Evolutionary conservation across 106 monocot genomes (phyloP), one percentile per base, ranked within the genome.

Genomic region (Platanthera zijinensis): DNA sequence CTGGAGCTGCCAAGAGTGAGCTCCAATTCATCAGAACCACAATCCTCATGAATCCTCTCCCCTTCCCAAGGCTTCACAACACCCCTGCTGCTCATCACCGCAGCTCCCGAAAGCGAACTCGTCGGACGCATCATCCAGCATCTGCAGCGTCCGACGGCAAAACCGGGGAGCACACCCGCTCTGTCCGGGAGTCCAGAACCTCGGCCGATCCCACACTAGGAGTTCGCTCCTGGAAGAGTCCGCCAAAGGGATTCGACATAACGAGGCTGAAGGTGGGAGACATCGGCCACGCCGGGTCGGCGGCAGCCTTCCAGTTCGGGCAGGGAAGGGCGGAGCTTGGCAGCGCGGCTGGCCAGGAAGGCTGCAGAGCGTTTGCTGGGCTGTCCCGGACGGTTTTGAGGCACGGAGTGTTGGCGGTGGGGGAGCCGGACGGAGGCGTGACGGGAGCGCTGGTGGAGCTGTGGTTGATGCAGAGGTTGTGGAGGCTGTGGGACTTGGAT

Each of bases 361-460:
- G 82, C 32, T 79, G 86, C 49, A 50, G 66, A 46, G 57, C 74
- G 15, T 12, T 46, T 5, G 15, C 11, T 2, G 71, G 80, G 10
- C 89, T 80, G 52, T 91, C 82, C 88, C 89, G 87, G 52, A 84
- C 87, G 51, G 84, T 85, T 56, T 81, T 90, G 13, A 90, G 52
- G 7, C 89, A 73, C 10, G 92, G 92, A 7, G 83, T 71, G 0
- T 84, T 72, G 3, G 85, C 82, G 19, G 87, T 82, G 17, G 92
- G 92, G 15, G 92, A 89, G 77, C 92, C 80, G 17, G 85, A 5
- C 10, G 87, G 87, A 59, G 92, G 92, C 5, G 89, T 89, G 8
- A 92, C 89, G 0, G 92, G 92, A 14, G 92, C 92, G 75, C 92
- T 92, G 48, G 87, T 79, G 61, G 89, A 92, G 45, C 92, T 80